phyloP scores from a whole-genome alignment of 345 rosid genomes.

The Ceriops zippeliana region DNA sequence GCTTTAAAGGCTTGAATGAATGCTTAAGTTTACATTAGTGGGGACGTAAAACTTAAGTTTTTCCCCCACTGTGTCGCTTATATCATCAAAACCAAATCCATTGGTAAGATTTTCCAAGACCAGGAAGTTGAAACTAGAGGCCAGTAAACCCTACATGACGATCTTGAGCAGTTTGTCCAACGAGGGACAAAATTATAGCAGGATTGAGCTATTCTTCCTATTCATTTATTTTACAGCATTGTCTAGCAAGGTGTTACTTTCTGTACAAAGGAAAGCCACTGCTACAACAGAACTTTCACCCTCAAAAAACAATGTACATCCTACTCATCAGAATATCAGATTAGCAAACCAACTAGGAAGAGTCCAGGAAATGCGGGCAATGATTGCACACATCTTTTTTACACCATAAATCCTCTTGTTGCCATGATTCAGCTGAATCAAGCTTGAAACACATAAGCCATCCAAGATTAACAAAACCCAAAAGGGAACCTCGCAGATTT shows the following conservation, averaged over 20 bases:
- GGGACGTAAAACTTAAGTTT: too few relatives aligned
- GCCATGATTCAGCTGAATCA: not conserved
- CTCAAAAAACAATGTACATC: slow-evolving; percentile 15
- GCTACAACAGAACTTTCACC: slow-evolving; percentile 6
- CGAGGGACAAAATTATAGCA: not conserved
- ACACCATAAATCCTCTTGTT: not conserved
- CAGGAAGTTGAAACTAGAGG: too few relatives aligned
- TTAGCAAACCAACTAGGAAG: not conserved
- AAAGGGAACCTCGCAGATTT: not conserved
- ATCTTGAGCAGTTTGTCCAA: too few relatives aligned
- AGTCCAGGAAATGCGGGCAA: not conserved
- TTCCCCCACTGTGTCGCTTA: too few relatives aligned
- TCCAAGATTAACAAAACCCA: not conserved
- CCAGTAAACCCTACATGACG: too few relatives aligned
- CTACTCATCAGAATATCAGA: slow-evolving; percentile 16
- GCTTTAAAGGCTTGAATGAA: too few relatives aligned
- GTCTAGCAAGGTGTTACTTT: slow-evolving; percentile 10
- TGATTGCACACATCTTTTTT: not conserved
- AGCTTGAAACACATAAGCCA: slow-evolving; percentile 4
- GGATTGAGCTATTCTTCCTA: not conserved
- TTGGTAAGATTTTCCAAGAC: too few relatives aligned
- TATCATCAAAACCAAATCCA: too few relatives aligned
- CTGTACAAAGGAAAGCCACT: slow-evolving; percentile 19
- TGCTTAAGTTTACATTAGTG: too few relatives aligned
- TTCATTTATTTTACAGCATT: slow-evolving; percentile 4